Percentiles rank a stretch among this genome's conserved stretches.
Evolutionary conservation across 306 rosid genomes (phyloP).

Genomic region (Trifolium dubium): DNA sequence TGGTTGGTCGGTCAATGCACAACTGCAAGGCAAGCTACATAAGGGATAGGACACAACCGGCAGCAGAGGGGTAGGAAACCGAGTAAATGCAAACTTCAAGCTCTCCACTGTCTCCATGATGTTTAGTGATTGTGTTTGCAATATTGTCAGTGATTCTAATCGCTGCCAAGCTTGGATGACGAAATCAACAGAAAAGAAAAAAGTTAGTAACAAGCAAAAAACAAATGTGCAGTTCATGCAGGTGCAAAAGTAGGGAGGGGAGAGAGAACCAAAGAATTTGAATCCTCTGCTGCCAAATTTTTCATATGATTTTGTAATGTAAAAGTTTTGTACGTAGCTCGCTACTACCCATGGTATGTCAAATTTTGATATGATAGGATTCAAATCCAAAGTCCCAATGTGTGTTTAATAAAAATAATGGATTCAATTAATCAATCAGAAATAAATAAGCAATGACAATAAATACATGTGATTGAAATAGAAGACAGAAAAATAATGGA

Average conservation of each 20-base stretch:
- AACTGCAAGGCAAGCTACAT: not conserved
- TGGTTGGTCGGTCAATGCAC: not conserved
- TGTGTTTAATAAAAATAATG: too few relatives aligned
- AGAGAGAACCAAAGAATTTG: too few relatives aligned
- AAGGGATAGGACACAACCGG: not conserved
- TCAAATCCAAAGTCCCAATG: too few relatives aligned
- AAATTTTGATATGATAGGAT: too few relatives aligned
- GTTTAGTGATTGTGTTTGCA: conserved; percentile 17
- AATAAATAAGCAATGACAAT: not conserved
- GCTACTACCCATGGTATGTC: too few relatives aligned
- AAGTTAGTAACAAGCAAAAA: conserved; percentile 1
- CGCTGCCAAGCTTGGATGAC: conserved; percentile 33
- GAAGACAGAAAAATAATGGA: not conserved
- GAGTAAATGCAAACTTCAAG: conserved; percentile 8
- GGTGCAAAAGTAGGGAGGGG: too few relatives aligned
- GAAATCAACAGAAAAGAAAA: not conserved
- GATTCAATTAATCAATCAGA: not conserved
- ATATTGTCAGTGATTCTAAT: conserved; percentile 12
- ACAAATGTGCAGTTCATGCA: not conserved
- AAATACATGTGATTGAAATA: not conserved
- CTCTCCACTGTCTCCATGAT: not conserved
- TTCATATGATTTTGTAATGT: not conserved
- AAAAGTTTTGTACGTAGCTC: not conserved
- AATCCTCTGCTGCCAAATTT: too few relatives aligned
- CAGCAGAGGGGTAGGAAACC: not conserved